Base-by-base conservation (phyloP, 2,329 filamentous ascomycete genomes). In the Tolypocladium paradoxum region DNA sequence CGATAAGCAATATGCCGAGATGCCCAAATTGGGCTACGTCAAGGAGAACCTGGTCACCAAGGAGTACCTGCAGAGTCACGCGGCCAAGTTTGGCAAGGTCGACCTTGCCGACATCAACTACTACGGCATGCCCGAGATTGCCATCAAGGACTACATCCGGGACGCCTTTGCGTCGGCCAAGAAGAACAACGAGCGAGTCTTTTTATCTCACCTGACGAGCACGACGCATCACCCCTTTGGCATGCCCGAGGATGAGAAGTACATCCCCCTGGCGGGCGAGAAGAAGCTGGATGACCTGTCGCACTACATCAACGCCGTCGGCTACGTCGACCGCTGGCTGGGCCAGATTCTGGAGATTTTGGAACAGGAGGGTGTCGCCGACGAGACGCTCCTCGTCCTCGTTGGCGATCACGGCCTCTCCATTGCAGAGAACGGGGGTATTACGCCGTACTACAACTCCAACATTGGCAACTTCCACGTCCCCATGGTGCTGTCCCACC, bases 331-430 rank as follows among this genome's bases (percentile, higher is more conserved):
- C 40, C 58, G 58, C 7, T 69, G 67, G 67, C 58, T 69, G 37
- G 62, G 60, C 4, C 56, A 61, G 49, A 58, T 69, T 16, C 57
- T 69, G 51, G 51, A 62, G 4, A 37, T 68, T 1, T 51, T 69
- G 1, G 64, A 68, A 1, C 57, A 67, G 29, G 58, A 67, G 40
- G 64, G 65, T 4, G 59, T 65, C 1, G 61, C 65, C 6, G 60
- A 69, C 27, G 64, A 69, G 47, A 69, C 66, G 0, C 51, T 69
- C 43, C 56, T 69, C 6, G 58, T 69, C 11, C 56, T 65, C 11
- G 64, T 66, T 1, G 66, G 66, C 2, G 66, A 69, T 36, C 66
- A 69, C n/a, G 66, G 66, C 1, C 58, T 66, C 18, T 68, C 66
- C 0, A 53, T 69, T 18, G 58, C 65, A 0, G 66, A 69, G 18